Evolutionary conservation across 202 grass and related monocot genomes (phyloP).

Genomic region (Cymbopogon flexuosus): DNA sequence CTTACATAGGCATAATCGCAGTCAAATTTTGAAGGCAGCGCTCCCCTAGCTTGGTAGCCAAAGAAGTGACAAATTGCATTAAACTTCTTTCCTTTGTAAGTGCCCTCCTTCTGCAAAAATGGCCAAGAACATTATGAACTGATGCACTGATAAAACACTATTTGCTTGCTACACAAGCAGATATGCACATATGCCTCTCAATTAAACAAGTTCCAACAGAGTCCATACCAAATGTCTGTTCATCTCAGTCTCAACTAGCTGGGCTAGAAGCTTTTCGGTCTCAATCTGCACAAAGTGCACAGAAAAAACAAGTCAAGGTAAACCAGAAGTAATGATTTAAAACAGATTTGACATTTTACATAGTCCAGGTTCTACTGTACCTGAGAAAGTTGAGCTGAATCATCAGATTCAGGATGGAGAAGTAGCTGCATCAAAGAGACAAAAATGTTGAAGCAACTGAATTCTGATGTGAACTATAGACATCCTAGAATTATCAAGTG

Average conservation of each 20-base stretch:
- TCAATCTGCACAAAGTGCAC: slow-evolving; percentile 69
- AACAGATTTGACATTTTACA: slow-evolving; percentile 22
- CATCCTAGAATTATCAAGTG: slow-evolving; percentile 1
- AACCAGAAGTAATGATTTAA: slow-evolving; percentile 18
- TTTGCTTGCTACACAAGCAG: background rate
- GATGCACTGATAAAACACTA: background rate
- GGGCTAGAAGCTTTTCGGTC: slow-evolving; percentile 95
- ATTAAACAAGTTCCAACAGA: slow-evolving; percentile 20
- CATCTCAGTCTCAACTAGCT: slow-evolving; percentile 92
- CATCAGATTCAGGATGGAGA: slow-evolving; percentile 92
- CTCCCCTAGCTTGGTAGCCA: slow-evolving; percentile 96
- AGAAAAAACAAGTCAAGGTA: slow-evolving; percentile 12
- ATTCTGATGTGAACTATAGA: background rate
- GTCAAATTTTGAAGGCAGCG: slow-evolving; percentile 93
- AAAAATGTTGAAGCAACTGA: slow-evolving; percentile 16
- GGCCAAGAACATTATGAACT: slow-evolving; percentile 25
- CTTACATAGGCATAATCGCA: slow-evolving; percentile 95
- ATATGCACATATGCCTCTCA: slow-evolving; percentile 1
- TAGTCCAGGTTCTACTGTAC: slow-evolving; percentile 34
- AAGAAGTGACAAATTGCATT: slow-evolving; percentile 99
- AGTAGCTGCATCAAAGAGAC: slow-evolving; percentile 64
- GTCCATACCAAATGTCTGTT: slow-evolving; percentile 69
- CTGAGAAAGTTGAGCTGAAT: slow-evolving; percentile 97
- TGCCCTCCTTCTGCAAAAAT: slow-evolving; percentile 76
- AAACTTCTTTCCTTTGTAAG: slow-evolving; percentile 98